These are phyloP conservation scores for Mariannaea sp. DNA, from an alignment of 2,329 filamentous ascomycete genomes.

Conservation along the genomic window DNA sequence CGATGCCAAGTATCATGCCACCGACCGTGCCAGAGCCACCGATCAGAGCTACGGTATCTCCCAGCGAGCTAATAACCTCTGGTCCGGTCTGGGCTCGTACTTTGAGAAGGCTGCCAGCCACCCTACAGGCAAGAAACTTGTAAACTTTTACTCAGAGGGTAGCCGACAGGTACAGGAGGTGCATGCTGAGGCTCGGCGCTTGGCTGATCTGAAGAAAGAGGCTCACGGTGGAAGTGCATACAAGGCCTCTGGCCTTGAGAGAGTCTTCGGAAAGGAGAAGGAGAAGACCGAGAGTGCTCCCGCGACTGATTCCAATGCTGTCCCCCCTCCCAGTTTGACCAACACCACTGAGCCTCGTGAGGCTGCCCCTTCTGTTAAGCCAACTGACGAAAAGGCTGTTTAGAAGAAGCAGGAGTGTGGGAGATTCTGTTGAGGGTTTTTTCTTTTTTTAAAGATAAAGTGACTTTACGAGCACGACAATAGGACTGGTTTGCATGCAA, in stretches of 20 bases:
- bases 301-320: constrained; percentile 24
- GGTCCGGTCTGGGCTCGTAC: constrained; percentile 77
- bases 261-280: constrained; percentile 61
- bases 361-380: constrained; percentile 30
- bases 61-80: constrained; percentile 68
- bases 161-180: constrained; percentile 93
- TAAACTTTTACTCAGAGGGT: constrained; percentile 83
- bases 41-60: constrained; percentile 85
- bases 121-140: constrained; percentile 85
- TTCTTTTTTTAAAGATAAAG: constrained; percentile 6
- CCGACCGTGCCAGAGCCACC: constrained; percentile 80
- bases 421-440: background rate
- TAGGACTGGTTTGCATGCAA: background rate
- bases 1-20: constrained; percentile 85
- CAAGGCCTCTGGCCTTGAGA: constrained; percentile 62
- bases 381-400: constrained; percentile 35
- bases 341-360: constrained; percentile 27
- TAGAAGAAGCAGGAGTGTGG: constrained; percentile 5
- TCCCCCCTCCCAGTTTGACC: constrained; percentile 19
- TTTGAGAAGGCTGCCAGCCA: constrained; percentile 92
- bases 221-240: constrained; percentile 63
- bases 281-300: constrained; percentile 34
- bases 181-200: constrained; percentile 83
- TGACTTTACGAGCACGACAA: background rate
- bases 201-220: constrained; percentile 85